Base-by-base conservation (phyloP, 1,284 basidiomycete species). In the Puccinia horiana region DNA sequence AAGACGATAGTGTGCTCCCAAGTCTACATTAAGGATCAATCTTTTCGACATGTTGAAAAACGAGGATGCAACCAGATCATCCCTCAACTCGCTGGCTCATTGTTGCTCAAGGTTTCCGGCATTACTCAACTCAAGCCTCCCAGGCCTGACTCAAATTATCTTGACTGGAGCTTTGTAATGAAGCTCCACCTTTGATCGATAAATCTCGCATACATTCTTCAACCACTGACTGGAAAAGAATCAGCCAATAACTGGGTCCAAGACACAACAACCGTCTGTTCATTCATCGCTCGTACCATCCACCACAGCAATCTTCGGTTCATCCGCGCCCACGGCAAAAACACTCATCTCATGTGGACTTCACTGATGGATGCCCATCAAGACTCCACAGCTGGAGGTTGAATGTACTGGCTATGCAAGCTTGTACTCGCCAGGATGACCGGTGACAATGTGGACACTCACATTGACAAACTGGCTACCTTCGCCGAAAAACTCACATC, bases 381-480 rank as follows among this genome's bases (percentile, higher is more conserved):
- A n/a, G 72, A 74, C n/a, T 74, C 72, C 29, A 29, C 72, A 2
- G 6, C 29, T 1, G 47, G 72, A 0, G 72, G 72, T 2, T 0
- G 47, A 47, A 49, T 74, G 12, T 74, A 54, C 44, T 74, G 72
- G 72, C 49, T 74, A 5, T 6, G 72, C 1, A 74, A 74, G 23
- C 23, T 74, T 18, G 26, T 74, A 2, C 44, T 32, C 14, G 29
- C 29, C 12, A 52, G 29, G 16, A 74, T 74, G 72, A 23, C 26
- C 23, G 29, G 47, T 14, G 20, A 74, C 54, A 49, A 74, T 20
- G 54, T 74, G 6, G 32, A 52, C 3, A 8, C 14, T 6, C 49
- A 74, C 29, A 74, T 74, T 16, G 40, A 74, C 20, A 26, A 29
- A 4, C 5, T 74, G 54, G 35, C 35, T 2, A 26, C 3, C n/a